Evolutionary conservation across 306 rosid species (phyloP), one percentile per base, ranked within the genome.

Genomic region (Glycine latifolia): DNA sequence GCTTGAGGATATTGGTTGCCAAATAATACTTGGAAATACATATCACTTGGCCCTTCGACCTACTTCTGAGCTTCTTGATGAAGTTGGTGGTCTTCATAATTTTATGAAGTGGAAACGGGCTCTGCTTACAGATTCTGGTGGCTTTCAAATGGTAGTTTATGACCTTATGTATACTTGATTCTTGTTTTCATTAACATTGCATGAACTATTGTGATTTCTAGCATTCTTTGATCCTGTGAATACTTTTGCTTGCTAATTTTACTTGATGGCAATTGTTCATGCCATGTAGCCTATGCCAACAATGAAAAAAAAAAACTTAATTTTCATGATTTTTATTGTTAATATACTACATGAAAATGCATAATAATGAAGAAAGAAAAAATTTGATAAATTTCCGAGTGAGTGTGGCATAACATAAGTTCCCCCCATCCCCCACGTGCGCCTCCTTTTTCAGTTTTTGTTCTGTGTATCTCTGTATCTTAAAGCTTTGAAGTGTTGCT

Each of bases 41-140:
- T 95, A 95, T 81, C 99, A 95, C 79, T 88, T 95, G 87, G 98
- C 94, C 9, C 94, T 95, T 81, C 89, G 98, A 71, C 99, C 97
- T 49, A 91, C 94, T 72, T 93, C 99, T 2, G 93, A 95, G 87
- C 98, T 95, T 87, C 91, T 95, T 83, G 89, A 93, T 62, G 94
- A 93, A 83, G 76, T 89, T 75, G 96, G 98, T 11, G 98, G 99
- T 75, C 99, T 93, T 65, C 99, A 93, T 84, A 87, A 84, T 11
- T 95, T 90, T 83, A 95, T 95, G 99, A 95, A 95, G 86, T 95
- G 98, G 99, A 93, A 91, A 26, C 89, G 99, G 66, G 97, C 98
- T 31, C 31, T 93, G 87, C 99, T 95, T 67, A 95, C 99, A 3
- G 98, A 95, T 83, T 93, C 97, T 4, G 98, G 97, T 83, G 99